Evolutionary conservation across 768 basidiomycete genomes (phyloP).

Genomic region (Naganishia randhawae): DNA sequence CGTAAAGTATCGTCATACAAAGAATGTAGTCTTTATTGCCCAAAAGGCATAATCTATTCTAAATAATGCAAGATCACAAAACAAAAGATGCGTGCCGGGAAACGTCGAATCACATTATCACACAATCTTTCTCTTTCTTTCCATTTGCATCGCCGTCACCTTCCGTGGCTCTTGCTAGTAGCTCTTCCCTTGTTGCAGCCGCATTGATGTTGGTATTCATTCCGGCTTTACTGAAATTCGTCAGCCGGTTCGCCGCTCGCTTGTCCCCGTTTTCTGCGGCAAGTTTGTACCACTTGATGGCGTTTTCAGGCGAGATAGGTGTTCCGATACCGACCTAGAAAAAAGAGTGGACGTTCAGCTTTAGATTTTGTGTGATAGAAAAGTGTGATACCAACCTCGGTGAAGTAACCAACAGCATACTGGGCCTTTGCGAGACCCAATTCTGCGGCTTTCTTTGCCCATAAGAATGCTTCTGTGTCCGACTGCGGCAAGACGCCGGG

Average conservation of each 20-base stretch:
- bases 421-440: slow-evolving; percentile 88
- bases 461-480: slow-evolving; percentile 94
- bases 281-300: slow-evolving; percentile 76
- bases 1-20: slow-evolving; percentile 19
- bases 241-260: slow-evolving; percentile 78
- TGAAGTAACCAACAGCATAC: slow-evolving; percentile 97
- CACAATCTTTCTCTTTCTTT: slow-evolving; percentile 73
- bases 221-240: slow-evolving; percentile 28
- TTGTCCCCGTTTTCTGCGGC: slow-evolving; percentile 91
- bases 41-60: no score
- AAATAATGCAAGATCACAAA: no score
- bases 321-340: slow-evolving; percentile 64
- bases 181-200: slow-evolving; percentile 18
- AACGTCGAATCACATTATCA: slow-evolving; percentile 65
- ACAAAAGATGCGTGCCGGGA: neutral
- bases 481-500: slow-evolving; percentile 96
- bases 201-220: slow-evolving; percentile 2
- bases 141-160: slow-evolving; percentile 53
- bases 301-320: slow-evolving; percentile 49
- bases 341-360: slow-evolving; percentile 12
- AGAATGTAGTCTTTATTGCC: no score
- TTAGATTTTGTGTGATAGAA: neutral
- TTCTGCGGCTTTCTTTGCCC: slow-evolving; percentile 94
- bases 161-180: slow-evolving; percentile 35
- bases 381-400: slow-evolving; percentile 58